Evolutionary conservation across 1,139 yeast genomes (phyloP), one percentile per base, ranked within the genome.

Genomic region (Komagataea norvegica): DNA sequence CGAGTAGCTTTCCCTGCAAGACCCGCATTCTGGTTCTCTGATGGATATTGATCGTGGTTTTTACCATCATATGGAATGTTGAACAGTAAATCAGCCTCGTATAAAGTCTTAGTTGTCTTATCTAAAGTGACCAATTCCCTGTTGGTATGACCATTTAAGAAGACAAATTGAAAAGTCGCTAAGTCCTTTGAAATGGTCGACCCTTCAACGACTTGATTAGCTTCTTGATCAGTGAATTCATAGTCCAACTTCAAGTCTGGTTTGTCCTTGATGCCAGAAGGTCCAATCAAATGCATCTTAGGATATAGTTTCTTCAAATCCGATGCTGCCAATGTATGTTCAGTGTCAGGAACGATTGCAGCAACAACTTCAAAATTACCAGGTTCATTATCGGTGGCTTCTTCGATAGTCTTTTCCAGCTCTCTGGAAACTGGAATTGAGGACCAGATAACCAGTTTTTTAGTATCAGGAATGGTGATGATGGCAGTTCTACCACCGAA

Each of bases 401-500:
- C 62, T 22, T 62, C 60, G 23, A 66, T 17, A 7, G 19, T 17
- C 20, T 34, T 24, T 15, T 34, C 29, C 13, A 34, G 16, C 36
- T 63, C 67, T 3, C 46, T 45, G 1, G 77, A 74, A 49, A 68
- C 73, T 1, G 87, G 87, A 33, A 79, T 66, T 1, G 86, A 78
- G 3, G 79, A 71, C 72, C 79, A 75, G 8, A 80, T 72, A 8
- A 76, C 58, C 17, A 77, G 60, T 33, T 62, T 56, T 34, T 59
- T 56, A 26, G 65, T 55, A 39, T 61, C 53, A 34, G 70, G 60
- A 42, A 77, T 58, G 23, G 56, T 57, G 37, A 70, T 52, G 6
- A 70, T 55, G 0, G 84, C 73, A 74, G 76, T 70, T 42, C 87
- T 64, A 14, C 74, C 79, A 19, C 88, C 89, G 45, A 79, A 70